phyloP scores from a whole-genome alignment of 2,329 filamentous ascomycete genomes.

The Penicillium corylophilum region DNA sequence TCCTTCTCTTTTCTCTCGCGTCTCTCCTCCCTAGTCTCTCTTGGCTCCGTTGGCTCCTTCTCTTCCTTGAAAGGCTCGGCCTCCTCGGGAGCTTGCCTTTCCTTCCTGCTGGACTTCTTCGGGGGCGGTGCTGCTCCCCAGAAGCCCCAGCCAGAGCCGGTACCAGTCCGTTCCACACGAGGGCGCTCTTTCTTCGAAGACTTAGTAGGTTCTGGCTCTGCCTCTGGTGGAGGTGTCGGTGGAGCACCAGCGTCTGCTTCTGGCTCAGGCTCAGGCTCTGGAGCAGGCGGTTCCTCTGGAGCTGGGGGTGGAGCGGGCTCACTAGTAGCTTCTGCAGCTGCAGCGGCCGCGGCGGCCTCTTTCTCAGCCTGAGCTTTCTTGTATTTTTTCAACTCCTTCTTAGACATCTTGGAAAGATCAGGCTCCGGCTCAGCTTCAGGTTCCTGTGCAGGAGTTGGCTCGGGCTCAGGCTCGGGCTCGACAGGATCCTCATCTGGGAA shows the following conservation, averaged over 20 bases:
- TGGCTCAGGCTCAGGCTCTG: conserved; percentile 36
- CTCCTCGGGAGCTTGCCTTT: conserved; percentile 30
- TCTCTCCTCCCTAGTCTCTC: conserved; percentile 2
- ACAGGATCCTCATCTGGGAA: conserved; percentile 51
- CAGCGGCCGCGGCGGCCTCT: conserved; percentile 26
- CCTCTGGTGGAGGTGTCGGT: conserved; percentile 55
- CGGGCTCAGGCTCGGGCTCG: conserved; percentile 36
- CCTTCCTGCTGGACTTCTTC: conserved; percentile 53
- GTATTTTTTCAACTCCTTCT: conserved; percentile 31
- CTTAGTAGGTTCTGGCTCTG: conserved; percentile 50
- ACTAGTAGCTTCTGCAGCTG: conserved; percentile 18
- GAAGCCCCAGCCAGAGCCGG: conserved; percentile 69
- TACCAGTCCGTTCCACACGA: conserved; percentile 69
- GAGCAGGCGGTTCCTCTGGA: conserved; percentile 34
- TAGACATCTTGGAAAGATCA: conserved; percentile 27
- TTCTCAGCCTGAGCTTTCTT: conserved; percentile 28
- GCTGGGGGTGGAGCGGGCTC: conserved; percentile 33
- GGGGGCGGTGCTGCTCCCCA: conserved; percentile 61
- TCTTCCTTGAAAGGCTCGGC: conserved; percentile 31
- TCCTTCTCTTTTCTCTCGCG: conserved; percentile 38
- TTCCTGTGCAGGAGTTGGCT: conserved; percentile 22
- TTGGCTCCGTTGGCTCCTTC: conserved; percentile 27
- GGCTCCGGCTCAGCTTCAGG: conserved; percentile 17
- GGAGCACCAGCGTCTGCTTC: conserved; percentile 31
- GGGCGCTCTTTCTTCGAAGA: conserved; percentile 71